These are phyloP conservation scores for Penicillium herquei DNA, from an alignment of 495 filamentous ascomycete species.

Conservation along the genomic window DNA sequence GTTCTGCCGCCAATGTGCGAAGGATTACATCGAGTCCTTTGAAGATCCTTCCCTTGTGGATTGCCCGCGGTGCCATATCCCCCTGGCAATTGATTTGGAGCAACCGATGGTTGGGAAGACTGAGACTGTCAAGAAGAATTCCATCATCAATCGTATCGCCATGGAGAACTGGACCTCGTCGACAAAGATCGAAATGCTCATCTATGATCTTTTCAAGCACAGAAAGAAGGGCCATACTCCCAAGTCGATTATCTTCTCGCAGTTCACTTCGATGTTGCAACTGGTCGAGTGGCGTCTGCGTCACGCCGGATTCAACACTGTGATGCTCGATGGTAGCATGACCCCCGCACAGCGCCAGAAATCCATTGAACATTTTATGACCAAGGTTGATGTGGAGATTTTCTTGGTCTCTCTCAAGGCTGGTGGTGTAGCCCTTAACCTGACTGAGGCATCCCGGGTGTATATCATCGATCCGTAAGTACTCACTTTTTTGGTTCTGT, in stretches of 20 bases:
- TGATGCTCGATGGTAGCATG: conserved; percentile 97
- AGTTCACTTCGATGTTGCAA: conserved; percentile 72
- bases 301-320: conserved; percentile 92
- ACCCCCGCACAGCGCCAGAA: conserved; percentile 86
- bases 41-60: conserved; percentile 63
- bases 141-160: conserved; percentile 94
- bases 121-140: conserved; percentile 82
- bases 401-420: conserved; percentile 95
- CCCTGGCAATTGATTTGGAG: conserved; percentile 84
- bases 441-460: conserved; percentile 90
- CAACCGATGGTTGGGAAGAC: conserved; percentile 92
- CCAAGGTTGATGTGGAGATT: conserved; percentile 83
- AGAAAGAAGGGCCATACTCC: conserved; percentile 85
- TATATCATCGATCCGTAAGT: conserved; percentile 94
- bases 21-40: conserved; percentile 75
- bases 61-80: conserved; percentile 90
- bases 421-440: conserved; percentile 90
- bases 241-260: conserved; percentile 79
- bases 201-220: conserved; percentile 88
- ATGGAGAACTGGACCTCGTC: conserved; percentile 98
- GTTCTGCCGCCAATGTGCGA: conserved; percentile 88
- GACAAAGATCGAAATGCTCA: conserved; percentile 94
- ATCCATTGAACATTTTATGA: conserved; percentile 95
- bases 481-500: background rate
- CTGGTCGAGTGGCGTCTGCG: conserved; percentile 93